Percentiles rank a stretch among this genome's conserved stretches.
These are phyloP conservation scores for Tuber calosporum DNA, from an alignment of 495 filamentous ascomycete species.

Conservation along the genomic window DNA sequence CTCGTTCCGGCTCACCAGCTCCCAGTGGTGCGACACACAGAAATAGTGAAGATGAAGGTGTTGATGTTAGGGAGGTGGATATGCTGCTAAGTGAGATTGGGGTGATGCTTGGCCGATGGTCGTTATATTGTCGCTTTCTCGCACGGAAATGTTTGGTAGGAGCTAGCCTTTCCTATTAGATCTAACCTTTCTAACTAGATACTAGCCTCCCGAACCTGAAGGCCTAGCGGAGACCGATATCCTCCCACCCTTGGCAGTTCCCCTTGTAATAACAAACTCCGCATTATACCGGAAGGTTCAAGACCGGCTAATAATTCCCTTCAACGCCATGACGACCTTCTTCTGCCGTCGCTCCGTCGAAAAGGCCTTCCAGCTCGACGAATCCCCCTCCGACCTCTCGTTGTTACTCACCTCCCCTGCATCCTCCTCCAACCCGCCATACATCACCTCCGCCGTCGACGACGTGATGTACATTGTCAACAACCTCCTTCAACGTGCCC, in stretches of 20 bases:
- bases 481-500: slow-evolving; percentile 73
- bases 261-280: slow-evolving; percentile 65
- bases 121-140: slow-evolving; percentile 82
- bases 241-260: slow-evolving; percentile 50
- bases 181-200: slow-evolving; percentile 32
- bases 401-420: slow-evolving; percentile 48
- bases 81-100: slow-evolving; percentile 76
- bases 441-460: slow-evolving; percentile 91
- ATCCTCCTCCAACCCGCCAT: slow-evolving; percentile 61
- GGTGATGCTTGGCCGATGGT: slow-evolving; percentile 88
- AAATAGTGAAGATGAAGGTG: slow-evolving; percentile 73
- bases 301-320: slow-evolving; percentile 63
- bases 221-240: slow-evolving; percentile 26
- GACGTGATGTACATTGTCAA: slow-evolving; percentile 99
- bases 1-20: slow-evolving; percentile 58
- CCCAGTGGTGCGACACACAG: slow-evolving; percentile 49
- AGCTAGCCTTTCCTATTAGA: slow-evolving; percentile 31
- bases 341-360: slow-evolving; percentile 94
- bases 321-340: slow-evolving; percentile 84
- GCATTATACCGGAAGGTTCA: slow-evolving; percentile 67
- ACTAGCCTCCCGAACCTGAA: slow-evolving; percentile 16
- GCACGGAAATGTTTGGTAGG: slow-evolving; percentile 72
- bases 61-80: slow-evolving; percentile 93
- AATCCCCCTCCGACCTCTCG: slow-evolving; percentile 71
- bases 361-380: slow-evolving; percentile 96